Conservation (phyloP, 1,284 basidiomycete genomes). For the Leucoagaricus sp. region DNA sequence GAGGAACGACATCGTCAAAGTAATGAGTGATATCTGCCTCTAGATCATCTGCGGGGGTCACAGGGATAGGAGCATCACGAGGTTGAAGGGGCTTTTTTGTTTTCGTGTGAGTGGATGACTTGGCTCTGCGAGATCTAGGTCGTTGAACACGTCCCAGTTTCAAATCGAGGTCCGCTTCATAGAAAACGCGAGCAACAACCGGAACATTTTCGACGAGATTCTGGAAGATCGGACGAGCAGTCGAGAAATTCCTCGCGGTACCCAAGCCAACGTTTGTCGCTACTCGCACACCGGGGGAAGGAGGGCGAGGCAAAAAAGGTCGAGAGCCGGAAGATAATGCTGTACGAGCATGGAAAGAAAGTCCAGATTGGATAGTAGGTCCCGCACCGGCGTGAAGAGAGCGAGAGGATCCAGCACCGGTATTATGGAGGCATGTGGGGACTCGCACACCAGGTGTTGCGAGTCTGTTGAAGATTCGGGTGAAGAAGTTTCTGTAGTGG, state of each 20-base stretch:
- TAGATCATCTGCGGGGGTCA: neutral
- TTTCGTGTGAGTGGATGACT: constrained; percentile 31
- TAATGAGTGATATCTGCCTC: constrained; percentile 57
- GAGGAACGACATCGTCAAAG: constrained; percentile 44
- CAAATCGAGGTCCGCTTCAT: constrained; percentile 67
- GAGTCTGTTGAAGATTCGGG: constrained; percentile 57
- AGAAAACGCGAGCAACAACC: constrained; percentile 63
- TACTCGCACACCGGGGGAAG: constrained; percentile 46
- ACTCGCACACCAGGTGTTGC: constrained; percentile 54
- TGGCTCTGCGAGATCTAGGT: constrained; percentile 22
- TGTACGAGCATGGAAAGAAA: constrained; percentile 56
- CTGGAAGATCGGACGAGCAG: constrained; percentile 72
- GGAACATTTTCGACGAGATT: constrained; percentile 77
- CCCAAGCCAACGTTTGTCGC: constrained; percentile 70
- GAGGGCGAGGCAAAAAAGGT: constrained; percentile 53
- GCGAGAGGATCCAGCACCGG: constrained; percentile 30
- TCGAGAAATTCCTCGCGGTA: constrained; percentile 70
- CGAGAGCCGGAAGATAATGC: constrained; percentile 30
- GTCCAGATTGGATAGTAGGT: constrained; percentile 45
- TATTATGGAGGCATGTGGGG: constrained; percentile 27
- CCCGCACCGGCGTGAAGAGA: constrained; percentile 40
- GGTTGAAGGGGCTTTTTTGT: constrained; percentile 24
- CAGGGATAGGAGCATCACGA: constrained; percentile 7
- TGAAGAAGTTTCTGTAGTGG: constrained; percentile 54
- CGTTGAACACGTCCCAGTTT: constrained; percentile 33